Evolutionary conservation across 1,284 basidiomycete species (phyloP).

Genomic region (Melampsora larici-populina): DNA sequence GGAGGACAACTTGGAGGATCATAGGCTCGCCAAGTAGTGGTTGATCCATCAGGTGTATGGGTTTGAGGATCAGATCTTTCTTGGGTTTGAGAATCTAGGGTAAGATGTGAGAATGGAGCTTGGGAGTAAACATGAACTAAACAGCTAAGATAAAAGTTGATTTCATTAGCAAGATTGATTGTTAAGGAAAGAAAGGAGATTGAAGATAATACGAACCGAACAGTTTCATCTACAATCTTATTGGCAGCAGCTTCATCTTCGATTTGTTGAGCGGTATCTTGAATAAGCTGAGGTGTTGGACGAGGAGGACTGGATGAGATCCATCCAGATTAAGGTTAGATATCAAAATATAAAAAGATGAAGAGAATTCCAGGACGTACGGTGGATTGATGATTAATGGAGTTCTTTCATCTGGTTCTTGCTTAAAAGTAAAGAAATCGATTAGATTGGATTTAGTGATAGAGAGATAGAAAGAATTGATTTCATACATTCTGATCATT

Average conservation of each 20-base stretch:
- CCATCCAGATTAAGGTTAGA: neutral
- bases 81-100: neutral
- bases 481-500: too few species aligned
- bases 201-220: slow-evolving; percentile 6
- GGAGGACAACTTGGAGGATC: slow-evolving; percentile 27
- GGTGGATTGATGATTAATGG: slow-evolving; percentile 30
- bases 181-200: neutral
- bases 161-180: neutral
- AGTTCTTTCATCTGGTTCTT: slow-evolving; percentile 38
- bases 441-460: too few species aligned
- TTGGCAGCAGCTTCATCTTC: slow-evolving; percentile 35
- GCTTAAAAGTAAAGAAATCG: neutral
- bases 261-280: slow-evolving; percentile 38
- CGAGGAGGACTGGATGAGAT: slow-evolving; percentile 7
- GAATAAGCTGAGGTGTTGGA: slow-evolving; percentile 20
- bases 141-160: slow-evolving; percentile 14
- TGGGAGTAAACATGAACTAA: slow-evolving; percentile 24
- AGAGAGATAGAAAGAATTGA: neutral
- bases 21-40: slow-evolving; percentile 25
- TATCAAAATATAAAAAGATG: neutral
- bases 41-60: slow-evolving; percentile 29
- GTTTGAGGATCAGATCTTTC: too few species aligned
- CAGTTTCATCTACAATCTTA: slow-evolving; percentile 35
- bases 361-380: neutral
- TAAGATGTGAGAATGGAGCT: slow-evolving; percentile 31